Evolutionary conservation across 2,329 filamentous ascomycete genomes (phyloP).

Genomic region (Trematosphaeria pertusa): DNA sequence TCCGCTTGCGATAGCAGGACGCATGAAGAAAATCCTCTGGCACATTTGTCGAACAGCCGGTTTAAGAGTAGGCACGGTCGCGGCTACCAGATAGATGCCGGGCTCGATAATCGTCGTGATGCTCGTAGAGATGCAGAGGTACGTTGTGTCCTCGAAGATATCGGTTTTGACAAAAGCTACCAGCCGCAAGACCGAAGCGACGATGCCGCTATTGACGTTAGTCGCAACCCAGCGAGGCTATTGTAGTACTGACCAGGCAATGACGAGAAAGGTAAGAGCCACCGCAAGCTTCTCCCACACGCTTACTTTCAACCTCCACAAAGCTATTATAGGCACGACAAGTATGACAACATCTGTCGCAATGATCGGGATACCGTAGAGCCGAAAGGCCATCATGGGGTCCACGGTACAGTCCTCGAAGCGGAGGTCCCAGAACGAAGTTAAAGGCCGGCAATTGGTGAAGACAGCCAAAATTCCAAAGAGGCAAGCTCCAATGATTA

Average conservation of each 20-base stretch:
- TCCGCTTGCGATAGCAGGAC: background rate
- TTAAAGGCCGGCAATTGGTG: conserved; percentile 23
- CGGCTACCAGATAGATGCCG: conserved; percentile 26
- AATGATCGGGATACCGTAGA: conserved; percentile 46
- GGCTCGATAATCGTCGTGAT: conserved; percentile 29
- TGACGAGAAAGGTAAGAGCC: conserved; percentile 24
- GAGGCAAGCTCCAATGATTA: conserved; percentile 18
- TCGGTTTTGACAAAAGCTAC: conserved; percentile 19
- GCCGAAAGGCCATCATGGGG: conserved; percentile 16
- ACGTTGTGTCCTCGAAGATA: conserved; percentile 23
- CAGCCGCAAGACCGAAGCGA: conserved; percentile 25
- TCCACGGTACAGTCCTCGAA: conserved; percentile 21
- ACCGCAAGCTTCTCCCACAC: conserved; percentile 22
- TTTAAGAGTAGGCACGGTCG: conserved; percentile 25
- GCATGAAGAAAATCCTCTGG: conserved; percentile 7
- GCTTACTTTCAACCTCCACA: conserved; percentile 37
- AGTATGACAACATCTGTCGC: conserved; percentile 45
- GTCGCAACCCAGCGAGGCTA: background rate
- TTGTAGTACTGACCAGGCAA: conserved; percentile 20
- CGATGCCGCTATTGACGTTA: conserved; percentile 21
- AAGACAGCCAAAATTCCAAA: conserved; percentile 19
- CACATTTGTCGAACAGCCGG: conserved; percentile 21
- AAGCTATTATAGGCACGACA: conserved; percentile 42
- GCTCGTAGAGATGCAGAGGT: conserved; percentile 16
- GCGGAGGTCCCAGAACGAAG: conserved; percentile 16